Evolutionary conservation across 176 grass and related monocot genomes (phyloP).

Genomic region (Stipa capillata): DNA sequence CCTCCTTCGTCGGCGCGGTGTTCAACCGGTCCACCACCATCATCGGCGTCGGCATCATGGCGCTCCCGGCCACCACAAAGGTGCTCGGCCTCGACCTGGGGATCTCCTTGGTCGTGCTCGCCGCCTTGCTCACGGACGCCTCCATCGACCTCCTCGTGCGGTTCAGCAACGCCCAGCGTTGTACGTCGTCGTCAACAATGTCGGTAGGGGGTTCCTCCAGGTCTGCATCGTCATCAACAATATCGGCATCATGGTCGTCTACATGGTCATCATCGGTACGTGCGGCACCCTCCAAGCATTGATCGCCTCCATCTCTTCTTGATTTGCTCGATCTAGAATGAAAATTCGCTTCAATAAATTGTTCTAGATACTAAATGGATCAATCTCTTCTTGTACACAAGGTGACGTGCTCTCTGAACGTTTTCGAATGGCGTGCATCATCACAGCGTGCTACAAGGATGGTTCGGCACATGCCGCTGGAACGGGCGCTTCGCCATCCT

Average conservation of each 20-base stretch:
- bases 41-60: constrained; percentile 93
- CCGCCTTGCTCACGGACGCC: constrained; percentile 68
- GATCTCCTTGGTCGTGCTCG: constrained; percentile 56
- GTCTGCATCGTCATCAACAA: constrained; percentile 79
- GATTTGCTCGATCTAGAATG: neutral
- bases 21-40: constrained; percentile 95
- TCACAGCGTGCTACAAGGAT: constrained; percentile 80
- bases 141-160: constrained; percentile 78
- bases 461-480: constrained; percentile 84
- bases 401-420: constrained; percentile 88
- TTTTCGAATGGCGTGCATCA: constrained; percentile 63
- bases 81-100: constrained; percentile 79
- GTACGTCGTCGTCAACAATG: no score
- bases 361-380: no score
- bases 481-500: constrained; percentile 77
- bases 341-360: rapidly evolving
- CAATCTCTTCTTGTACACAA: no score
- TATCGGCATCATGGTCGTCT: constrained; percentile 84
- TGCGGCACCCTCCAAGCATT: no score
- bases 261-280: constrained; percentile 96
- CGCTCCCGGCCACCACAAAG: constrained; percentile 89
- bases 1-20: constrained; percentile 69
- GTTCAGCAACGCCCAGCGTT: constrained; percentile 57
- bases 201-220: constrained; percentile 65
- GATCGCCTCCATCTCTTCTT: no score